Evolutionary conservation across 2,329 filamentous ascomycete species (phyloP), one percentile per base, ranked within the genome.

Genomic region (Nigrospora sphaerica): DNA sequence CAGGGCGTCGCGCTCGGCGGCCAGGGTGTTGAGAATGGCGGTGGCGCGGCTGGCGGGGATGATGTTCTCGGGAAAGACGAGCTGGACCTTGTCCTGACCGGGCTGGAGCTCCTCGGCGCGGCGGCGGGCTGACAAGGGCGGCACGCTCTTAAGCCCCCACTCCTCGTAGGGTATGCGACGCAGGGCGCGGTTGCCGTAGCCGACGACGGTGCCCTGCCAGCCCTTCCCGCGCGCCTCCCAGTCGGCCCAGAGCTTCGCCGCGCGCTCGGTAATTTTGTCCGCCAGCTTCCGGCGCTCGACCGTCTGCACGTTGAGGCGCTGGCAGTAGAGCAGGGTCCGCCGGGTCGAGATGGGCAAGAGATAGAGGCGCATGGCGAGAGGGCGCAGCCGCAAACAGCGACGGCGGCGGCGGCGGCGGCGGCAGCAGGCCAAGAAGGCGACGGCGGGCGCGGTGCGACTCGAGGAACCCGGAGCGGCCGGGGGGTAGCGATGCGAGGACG

Each of bases 71-170:
- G 93, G 93, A 61, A 86, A 97, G 44, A 88, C 70, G 31, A 96
- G 77, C 54, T 89, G 80, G 50, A 88, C 80, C 56, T 79, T 81
- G 43, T 81, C 77, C 52, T 77, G 74, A 34, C 78, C 80, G 44
- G 80, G 65, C 18, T 44, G 35, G 42, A 82, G 59, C 56, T 86
- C 81, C 44, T 87, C 81, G 42, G 78, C 72, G 55, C 79, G 76
- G 48, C 82, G 76, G 54, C 80, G 77, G 47, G 80, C 71, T 37
- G 83, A 88, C 55, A 95, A 73, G 18, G 91, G 85, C 39, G 93
- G 93, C 44, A 98, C 84, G 33, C 89, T 95, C 71, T 97, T 97
- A 55, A 98, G 75, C 0, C 88, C 90, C 93, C 93, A 98, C 83
- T 98, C 93, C 68, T 97, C 88, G 64, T 88, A 96, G 3, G 93